These are phyloP conservation scores for Hirsutella rhossiliensis DNA, from an alignment of 2,329 filamentous ascomycete species.

Conservation along the genomic window DNA sequence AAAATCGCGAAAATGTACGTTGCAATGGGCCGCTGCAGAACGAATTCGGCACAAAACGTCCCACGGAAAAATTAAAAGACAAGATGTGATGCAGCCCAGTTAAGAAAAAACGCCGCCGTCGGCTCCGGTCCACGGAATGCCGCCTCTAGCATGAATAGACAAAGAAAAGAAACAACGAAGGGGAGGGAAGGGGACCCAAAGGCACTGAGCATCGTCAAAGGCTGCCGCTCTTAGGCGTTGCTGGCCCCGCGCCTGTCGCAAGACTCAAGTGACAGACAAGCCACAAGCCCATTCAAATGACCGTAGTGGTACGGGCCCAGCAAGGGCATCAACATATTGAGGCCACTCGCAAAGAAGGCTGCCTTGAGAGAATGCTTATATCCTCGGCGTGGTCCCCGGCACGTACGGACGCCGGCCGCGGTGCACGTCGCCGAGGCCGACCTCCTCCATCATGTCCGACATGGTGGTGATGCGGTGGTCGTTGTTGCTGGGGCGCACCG, in stretches of 20 bases:
- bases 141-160: background rate
- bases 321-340: background rate
- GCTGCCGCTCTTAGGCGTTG: background rate
- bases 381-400: constrained; percentile 21
- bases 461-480: constrained; percentile 33
- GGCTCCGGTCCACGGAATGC: background rate
- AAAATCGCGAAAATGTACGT: no score
- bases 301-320: background rate
- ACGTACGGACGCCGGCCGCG: constrained; percentile 30
- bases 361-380: constrained; percentile 5
- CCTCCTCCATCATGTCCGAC: constrained; percentile 39
- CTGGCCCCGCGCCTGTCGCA: no score
- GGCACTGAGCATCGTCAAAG: background rate
- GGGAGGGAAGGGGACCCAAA: background rate
- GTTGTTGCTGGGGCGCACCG: constrained; percentile 16
- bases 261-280: no score
- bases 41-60: no score
- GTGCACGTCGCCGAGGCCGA: constrained; percentile 28
- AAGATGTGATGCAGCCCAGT: no score
- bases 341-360: background rate
- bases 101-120: no score
- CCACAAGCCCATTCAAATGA: no score
- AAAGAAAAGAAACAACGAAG: background rate
- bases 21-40: no score
- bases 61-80: no score